These are phyloP conservation scores for Pseudogymnoascus sp. DNA, from an alignment of 2,329 filamentous ascomycete species.

Conservation along the genomic window DNA sequence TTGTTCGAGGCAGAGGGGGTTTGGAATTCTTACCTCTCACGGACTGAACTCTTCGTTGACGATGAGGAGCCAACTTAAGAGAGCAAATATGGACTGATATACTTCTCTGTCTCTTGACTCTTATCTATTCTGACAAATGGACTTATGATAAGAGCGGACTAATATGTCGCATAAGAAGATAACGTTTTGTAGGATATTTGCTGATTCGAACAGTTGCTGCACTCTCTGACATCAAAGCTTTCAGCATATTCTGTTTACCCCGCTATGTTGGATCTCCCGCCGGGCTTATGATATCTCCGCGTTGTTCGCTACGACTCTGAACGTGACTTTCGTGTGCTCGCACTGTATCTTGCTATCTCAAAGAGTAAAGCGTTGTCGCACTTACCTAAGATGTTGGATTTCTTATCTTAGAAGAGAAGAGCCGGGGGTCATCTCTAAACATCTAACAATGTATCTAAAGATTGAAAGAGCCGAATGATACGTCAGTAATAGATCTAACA, in stretches of 20 bases:
- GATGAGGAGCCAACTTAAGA: neutral
- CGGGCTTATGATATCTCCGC: neutral
- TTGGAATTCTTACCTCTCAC: neutral
- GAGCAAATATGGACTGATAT: neutral
- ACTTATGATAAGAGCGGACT: neutral
- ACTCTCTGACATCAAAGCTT: neutral
- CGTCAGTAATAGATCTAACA: too few relatives aligned
- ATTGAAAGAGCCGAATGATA: too few relatives aligned
- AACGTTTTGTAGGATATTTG: neutral
- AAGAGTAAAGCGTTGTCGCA: too few relatives aligned
- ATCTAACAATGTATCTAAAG: too few relatives aligned
- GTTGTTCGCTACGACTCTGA: neutral
- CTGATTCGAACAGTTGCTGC: neutral
- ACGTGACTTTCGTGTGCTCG: too few relatives aligned
- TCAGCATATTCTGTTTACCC: neutral
- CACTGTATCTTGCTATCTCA: too few relatives aligned
- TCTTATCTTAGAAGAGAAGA: too few relatives aligned
- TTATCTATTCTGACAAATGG: neutral
- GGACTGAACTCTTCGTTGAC: neutral
- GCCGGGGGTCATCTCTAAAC: too few relatives aligned
- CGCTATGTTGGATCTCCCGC: neutral
- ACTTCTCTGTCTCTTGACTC: neutral
- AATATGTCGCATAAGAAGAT: neutral
- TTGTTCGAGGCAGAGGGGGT: neutral
- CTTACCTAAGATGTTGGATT: too few relatives aligned